These are phyloP conservation scores for Aspergillus sclerotioniger DNA, from an alignment of 495 filamentous ascomycete genomes.

Conservation along the genomic window DNA sequence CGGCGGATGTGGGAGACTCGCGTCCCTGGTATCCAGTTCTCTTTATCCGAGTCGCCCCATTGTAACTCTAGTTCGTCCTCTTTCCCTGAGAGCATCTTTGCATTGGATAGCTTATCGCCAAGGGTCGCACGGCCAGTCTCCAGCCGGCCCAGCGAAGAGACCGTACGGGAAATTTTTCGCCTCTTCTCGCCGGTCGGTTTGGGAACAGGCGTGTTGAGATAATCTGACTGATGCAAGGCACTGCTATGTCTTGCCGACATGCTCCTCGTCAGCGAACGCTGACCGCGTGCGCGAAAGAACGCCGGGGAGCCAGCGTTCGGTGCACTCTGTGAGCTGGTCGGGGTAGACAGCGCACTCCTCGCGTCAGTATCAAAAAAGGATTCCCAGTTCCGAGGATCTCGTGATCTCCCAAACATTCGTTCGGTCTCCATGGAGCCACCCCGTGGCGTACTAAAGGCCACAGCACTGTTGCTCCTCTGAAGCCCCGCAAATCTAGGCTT, in stretches of 20 bases:
- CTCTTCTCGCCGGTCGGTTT: conserved; percentile 54
- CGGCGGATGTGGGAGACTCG: conserved; percentile 39
- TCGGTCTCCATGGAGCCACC: conserved; percentile 33
- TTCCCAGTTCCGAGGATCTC: conserved; percentile 83
- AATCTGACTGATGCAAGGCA: conserved; percentile 43
- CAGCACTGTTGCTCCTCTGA: conserved; percentile 59
- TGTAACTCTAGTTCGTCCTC: conserved; percentile 40
- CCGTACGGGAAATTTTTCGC: conserved; percentile 60
- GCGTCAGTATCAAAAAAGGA: conserved; percentile 73
- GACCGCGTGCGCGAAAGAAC: conserved; percentile 64
- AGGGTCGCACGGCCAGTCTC: conserved; percentile 42
- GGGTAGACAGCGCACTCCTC: conserved; percentile 66
- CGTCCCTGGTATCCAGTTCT: conserved; percentile 77
- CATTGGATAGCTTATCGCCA: conserved; percentile 23
- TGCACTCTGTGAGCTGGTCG: conserved; percentile 67
- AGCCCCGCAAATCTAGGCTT: conserved; percentile 54
- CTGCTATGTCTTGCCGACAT: conserved; percentile 54
- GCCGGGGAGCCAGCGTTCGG: conserved; percentile 70
- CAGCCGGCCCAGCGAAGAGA: conserved; percentile 65
- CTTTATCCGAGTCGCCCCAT: conserved; percentile 81
- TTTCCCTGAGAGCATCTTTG: conserved; percentile 31
- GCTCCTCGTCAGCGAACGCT: conserved; percentile 44
- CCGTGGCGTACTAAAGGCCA: conserved; percentile 41
- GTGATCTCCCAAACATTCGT: conserved; percentile 63
- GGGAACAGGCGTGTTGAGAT: conserved; percentile 43